Evolutionary conservation across 371 early-diverging fungal genomes (phyloP).

Genomic region (Dipsacomyces acuminosporus): DNA sequence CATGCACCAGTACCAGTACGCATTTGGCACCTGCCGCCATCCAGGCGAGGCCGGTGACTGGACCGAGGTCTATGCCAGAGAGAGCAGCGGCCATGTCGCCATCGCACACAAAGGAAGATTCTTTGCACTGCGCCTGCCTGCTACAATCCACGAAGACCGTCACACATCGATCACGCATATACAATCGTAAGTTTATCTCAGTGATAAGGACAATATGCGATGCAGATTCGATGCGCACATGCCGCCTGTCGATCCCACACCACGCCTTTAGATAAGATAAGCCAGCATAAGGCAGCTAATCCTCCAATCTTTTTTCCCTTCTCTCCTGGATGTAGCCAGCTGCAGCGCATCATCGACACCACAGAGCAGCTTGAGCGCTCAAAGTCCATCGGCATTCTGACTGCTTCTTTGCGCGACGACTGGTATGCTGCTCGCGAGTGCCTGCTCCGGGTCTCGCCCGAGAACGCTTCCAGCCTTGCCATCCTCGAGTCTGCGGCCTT

Average conservation of each 20-base stretch:
- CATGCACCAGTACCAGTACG: conserved; percentile 51
- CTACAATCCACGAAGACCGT: conserved; percentile 8
- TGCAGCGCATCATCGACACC: conserved; percentile 37
- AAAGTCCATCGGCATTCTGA: conserved; percentile 53
- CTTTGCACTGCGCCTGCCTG: conserved; percentile 34
- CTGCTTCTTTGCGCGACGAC: conserved; percentile 53
- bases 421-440: conserved; percentile 50
- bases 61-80: conserved; percentile 39
- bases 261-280: neutral
- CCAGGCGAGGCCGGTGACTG: conserved; percentile 42
- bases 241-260: too few species aligned
- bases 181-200: conserved; percentile 41
- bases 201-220: too few species aligned
- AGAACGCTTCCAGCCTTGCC: conserved; percentile 51
- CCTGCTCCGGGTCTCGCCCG: conserved; percentile 45
- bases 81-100: conserved; percentile 41
- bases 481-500: conserved; percentile 57
- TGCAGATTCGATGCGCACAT: too few species aligned
- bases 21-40: conserved; percentile 49
- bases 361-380: conserved; percentile 23
- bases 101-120: conserved; percentile 46
- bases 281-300: too few species aligned
- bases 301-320: neutral
- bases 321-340: conserved; percentile 20
- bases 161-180: conserved; percentile 13